Base-by-base conservation (phyloP, 2,329 filamentous ascomycete genomes). In the Plectosphaerella cucumerina region DNA sequence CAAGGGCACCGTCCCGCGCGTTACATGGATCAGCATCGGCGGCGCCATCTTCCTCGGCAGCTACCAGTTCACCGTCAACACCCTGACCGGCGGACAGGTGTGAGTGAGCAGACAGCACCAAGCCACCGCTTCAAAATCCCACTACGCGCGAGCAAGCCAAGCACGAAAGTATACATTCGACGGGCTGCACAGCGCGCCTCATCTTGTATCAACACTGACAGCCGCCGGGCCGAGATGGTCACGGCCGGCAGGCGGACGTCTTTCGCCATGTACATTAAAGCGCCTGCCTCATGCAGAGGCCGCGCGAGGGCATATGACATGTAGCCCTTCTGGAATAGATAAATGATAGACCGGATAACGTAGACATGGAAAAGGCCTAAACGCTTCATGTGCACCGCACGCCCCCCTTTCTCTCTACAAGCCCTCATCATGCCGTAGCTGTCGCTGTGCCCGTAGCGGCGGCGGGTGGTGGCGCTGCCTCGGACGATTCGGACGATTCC, bases 41-140 rank as follows among this genome's bases (percentile, higher is more conserved):
- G 94, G 94, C 2, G 90, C 93, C 11, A 90, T 99, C 33, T 99
- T 99, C 72, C 69, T 97, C 63, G 94, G 93, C 1, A 93, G 88
- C 61, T 97, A 97, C 68, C 90, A 96, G 68, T 94, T 86, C 83
- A 87, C 85, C 20, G 87, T 86, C 60, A 96, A 96, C 72, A 74
- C 83, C 31, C 68, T 95, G 59, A 78, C 81, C 49, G 72, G 75
- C 9, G 52, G 4, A 31, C 26, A 31, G 26, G 26, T 31, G 26
- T 31, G 26, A 31, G 26, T n/a, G n/a, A n/a, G n/a, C n/a, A n/a
- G n/a, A n/a, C n/a, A n/a, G n/a, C n/a, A n/a, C n/a, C n/a, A n/a
- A n/a, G n/a, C n/a, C n/a, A 9, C 4, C 8, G 12, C 26, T 10
- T 8, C 26, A 31, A 26, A 5, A 26, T 9, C 26, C 26, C 3